A percentile compares a stretch with the other conserved stretches of the same genome.
Evolutionary conservation across 345 rosid species (phyloP).

Genomic region (Angophora floribunda): DNA sequence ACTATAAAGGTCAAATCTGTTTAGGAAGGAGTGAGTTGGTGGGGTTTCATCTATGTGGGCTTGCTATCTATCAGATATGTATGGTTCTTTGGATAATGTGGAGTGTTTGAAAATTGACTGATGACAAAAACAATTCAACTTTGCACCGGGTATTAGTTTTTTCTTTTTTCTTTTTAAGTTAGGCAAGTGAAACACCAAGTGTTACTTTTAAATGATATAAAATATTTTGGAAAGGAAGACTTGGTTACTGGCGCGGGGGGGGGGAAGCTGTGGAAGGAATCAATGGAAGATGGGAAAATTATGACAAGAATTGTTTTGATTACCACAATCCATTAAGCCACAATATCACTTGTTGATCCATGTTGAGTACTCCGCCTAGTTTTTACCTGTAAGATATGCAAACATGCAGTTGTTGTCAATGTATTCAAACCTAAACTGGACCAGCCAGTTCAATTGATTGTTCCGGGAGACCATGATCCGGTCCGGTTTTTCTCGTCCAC

Average conservation of each 20-base stretch:
- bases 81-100: background rate
- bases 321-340: background rate
- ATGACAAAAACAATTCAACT: background rate
- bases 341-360: background rate
- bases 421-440: background rate
- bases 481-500: background rate
- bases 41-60: background rate
- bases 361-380: background rate
- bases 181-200: background rate
- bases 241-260: accelerated
- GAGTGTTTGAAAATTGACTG: background rate
- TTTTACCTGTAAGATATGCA: background rate
- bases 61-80: background rate
- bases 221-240: background rate
- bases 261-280: background rate
- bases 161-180: background rate
- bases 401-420: background rate
- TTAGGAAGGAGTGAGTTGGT: background rate
- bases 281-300: background rate
- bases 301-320: background rate
- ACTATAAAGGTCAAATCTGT: background rate
- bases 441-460: background rate
- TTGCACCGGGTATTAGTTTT: background rate
- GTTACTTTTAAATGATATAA: background rate
- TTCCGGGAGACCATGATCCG: background rate